Base-by-base conservation (phyloP, 768 basidiomycete genomes). In the Sarcomyxa edulis region DNA sequence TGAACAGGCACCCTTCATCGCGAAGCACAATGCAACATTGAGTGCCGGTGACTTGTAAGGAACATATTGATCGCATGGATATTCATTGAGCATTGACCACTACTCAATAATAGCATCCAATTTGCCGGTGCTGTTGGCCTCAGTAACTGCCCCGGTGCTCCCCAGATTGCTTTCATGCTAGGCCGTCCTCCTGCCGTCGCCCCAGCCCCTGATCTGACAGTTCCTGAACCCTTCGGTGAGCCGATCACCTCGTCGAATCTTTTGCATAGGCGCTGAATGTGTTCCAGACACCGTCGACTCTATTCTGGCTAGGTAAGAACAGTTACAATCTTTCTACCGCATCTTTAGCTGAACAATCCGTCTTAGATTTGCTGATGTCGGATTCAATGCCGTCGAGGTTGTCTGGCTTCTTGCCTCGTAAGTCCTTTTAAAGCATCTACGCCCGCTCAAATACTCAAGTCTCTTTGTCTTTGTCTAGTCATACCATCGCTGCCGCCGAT, bases 41-140 rank as follows among this genome's bases (percentile, higher is more conserved):
- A 53, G 60, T 9, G 46, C 65, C 16, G 72, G 69, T 28, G 74
- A 76, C 54, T 66, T 76, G 71, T 73, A 41, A 39, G 64, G 53
- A 3, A 32, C 3, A 18, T 9, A 15, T 3, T 24, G n/a, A 19
- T 20, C 3, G 2, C n/a, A 20, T 42, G 23, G 10, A 23, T 15
- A 12, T 9, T 14, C 14, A 19, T 6, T 15, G 11, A n/a, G 7
- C 23, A 26, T 15, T 30, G 16, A 12, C 29, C 16, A 36, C 3
- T 21, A 4, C 39, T 27, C 14, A 19, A 11, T 12, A n/a, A 11
- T 37, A 67, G 64, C 49, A 66, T 75, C 33, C 65, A 70, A 43
- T 66, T 73, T 42, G 71, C 71, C 12, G 67, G 55, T 9, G 68
- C 70, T 2, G 63, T 69, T 24, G 65, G 62, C 35, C 50, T 65